phyloP scores from a whole-genome alignment of 495 filamentous ascomycete genomes.

The Saxophila tyrrhenica region DNA sequence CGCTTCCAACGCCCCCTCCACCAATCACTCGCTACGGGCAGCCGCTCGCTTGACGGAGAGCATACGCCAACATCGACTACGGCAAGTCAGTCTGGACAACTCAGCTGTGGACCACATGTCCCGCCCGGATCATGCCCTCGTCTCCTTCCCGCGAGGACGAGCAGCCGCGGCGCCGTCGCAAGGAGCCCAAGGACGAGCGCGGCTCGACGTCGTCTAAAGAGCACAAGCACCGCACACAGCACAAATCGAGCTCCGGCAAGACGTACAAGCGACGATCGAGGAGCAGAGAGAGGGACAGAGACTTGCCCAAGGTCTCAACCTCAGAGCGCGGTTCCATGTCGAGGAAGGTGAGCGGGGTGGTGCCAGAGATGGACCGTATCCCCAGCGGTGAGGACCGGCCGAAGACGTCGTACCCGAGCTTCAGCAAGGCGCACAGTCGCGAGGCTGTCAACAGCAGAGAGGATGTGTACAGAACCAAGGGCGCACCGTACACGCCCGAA shows the following conservation, averaged over 20 bases:
- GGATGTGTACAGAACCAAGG: constrained; percentile 31
- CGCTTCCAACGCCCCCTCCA: too few species aligned
- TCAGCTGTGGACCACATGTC: not conserved
- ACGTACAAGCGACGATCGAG: constrained; percentile 1
- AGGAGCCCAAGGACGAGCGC: constrained; percentile 13
- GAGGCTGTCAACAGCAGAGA: constrained; percentile 58
- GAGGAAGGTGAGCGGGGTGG: constrained; percentile 20
- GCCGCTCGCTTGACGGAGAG: not conserved
- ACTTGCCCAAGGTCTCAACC: not conserved
- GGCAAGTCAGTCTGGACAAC: not conserved
- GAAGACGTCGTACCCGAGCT: constrained; percentile 69
- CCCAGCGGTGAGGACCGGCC: constrained; percentile 18
- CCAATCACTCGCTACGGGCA: not conserved
- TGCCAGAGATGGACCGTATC: constrained; percentile 34
- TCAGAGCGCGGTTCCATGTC: not conserved
- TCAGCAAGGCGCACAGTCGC: constrained; percentile 84
- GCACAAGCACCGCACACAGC: not conserved
- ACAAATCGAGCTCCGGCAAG: constrained; percentile 5
- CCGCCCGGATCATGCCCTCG: not conserved
- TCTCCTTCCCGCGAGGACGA: not conserved
- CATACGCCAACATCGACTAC: not conserved
- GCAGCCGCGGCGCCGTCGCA: not conserved
- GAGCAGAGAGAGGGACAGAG: constrained; percentile 13
- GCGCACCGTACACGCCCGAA: constrained; percentile 61
- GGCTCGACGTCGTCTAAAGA: constrained; percentile 12